phyloP scores from a whole-genome alignment of 1,284 basidiomycete genomes.

The Hemileia vastatrix region DNA sequence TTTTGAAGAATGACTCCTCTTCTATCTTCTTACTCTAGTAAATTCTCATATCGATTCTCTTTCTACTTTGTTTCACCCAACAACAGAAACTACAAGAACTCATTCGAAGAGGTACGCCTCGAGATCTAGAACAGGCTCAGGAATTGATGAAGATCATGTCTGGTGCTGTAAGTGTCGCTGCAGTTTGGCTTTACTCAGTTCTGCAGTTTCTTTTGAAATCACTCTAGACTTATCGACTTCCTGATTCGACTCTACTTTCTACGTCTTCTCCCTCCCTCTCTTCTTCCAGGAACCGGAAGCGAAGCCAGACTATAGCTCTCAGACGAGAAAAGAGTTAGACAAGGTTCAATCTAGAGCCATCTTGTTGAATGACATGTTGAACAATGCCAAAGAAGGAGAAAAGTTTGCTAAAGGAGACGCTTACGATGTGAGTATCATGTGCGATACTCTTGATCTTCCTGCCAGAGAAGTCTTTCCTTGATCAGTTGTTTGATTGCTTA shows the following conservation, averaged over 20 bases:
- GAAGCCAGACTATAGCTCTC: slow-evolving; percentile 81
- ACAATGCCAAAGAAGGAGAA: no score
- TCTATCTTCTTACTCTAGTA: not conserved
- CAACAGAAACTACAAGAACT: slow-evolving; percentile 81
- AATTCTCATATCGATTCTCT: not conserved
- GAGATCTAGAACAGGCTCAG: slow-evolving; percentile 88
- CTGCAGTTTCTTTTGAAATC: not conserved
- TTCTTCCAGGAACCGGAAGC: slow-evolving; percentile 70
- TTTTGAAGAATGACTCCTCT: not conserved
- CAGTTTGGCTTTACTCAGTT: no score
- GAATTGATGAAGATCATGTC: slow-evolving; percentile 94
- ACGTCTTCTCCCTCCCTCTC: no score
- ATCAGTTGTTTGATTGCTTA: slow-evolving; percentile 4
- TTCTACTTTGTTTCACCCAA: not conserved
- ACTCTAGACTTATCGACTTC: no score
- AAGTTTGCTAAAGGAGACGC: slow-evolving; percentile 66
- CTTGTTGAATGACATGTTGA: slow-evolving; percentile 87
- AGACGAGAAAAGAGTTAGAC: slow-evolving; percentile 79
- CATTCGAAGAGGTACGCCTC: slow-evolving; percentile 89
- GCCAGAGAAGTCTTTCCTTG: no score
- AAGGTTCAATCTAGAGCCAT: slow-evolving; percentile 91
- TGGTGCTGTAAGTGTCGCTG: slow-evolving; percentile 62
- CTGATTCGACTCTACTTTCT: not conserved
- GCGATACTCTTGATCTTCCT: slow-evolving; percentile 5
- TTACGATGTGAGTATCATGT: slow-evolving; percentile 62